phyloP scores from a whole-genome alignment of 768 basidiomycete species.

The Russula griseocarnosa region DNA sequence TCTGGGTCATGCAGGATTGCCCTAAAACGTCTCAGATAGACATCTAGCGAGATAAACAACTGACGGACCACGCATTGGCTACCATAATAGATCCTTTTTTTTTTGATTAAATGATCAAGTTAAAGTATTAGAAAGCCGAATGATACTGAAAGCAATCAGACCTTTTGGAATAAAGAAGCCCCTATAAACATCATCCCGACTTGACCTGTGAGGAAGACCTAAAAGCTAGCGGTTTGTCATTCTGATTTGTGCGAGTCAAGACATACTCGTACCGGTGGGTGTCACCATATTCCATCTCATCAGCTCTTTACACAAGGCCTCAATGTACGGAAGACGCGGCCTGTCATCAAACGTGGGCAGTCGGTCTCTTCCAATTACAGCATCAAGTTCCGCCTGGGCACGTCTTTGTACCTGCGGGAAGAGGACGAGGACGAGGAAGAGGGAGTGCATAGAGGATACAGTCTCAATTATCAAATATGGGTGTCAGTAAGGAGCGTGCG shows the following conservation, averaged over 20 bases:
- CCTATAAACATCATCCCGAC: constrained; percentile 14
- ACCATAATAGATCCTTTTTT: constrained; percentile 10
- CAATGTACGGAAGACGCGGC: constrained; percentile 2
- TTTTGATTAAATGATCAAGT: background rate
- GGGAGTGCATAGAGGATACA: constrained; percentile 8
- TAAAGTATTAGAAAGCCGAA: background rate
- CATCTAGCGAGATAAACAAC: too few species aligned
- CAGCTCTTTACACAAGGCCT: background rate
- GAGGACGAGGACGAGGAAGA: constrained; percentile 9
- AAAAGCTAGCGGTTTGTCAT: background rate
- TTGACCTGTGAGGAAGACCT: constrained; percentile 5
- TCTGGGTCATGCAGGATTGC: constrained; percentile 21
- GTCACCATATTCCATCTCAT: background rate
- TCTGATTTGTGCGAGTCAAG: background rate
- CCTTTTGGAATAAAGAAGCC: constrained; percentile 21
- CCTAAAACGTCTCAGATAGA: background rate
- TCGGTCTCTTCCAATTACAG: constrained; percentile 30
- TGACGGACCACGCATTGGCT: constrained; percentile 16
- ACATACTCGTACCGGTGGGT: constrained; percentile 7
- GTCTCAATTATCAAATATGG: background rate
- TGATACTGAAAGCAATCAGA: background rate
- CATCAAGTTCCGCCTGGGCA: constrained; percentile 32
- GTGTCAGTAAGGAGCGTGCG: background rate
- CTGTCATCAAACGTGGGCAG: constrained; percentile 34
- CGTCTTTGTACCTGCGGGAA: constrained; percentile 17